A percentile compares a stretch with the other conserved stretches of the same genome.
phyloP scores from a whole-genome alignment of 2,329 filamentous ascomycete species.

The Fusarium vanettenii region DNA sequence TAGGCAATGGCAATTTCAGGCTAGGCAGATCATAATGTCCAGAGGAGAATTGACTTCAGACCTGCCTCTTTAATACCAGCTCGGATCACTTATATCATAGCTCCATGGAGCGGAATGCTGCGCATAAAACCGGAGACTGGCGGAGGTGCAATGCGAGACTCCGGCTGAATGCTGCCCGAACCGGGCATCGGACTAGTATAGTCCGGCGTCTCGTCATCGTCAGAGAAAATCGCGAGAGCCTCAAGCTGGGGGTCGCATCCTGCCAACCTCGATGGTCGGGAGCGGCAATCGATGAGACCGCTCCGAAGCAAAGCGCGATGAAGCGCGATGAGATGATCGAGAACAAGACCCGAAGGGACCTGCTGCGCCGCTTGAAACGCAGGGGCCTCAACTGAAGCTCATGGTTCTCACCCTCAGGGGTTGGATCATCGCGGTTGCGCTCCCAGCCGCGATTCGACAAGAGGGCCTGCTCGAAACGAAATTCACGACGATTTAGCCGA shows the following conservation, averaged over 20 bases:
- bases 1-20: not conserved
- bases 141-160: not conserved
- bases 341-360: not conserved
- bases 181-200: constrained; percentile 4
- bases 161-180: not conserved
- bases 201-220: constrained; percentile 3
- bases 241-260: not conserved
- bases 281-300: not conserved
- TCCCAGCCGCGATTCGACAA: not conserved
- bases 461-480: not conserved
- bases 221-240: constrained; percentile 3
- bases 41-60: not conserved
- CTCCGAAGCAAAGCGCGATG: constrained; percentile 1
- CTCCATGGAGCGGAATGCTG: constrained; percentile 1
- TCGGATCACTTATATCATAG: not conserved
- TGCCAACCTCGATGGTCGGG: not conserved
- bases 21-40: not conserved
- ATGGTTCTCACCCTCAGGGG: not conserved
- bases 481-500: not conserved
- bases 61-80: not conserved
- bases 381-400: not conserved
- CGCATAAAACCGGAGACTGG: not conserved
- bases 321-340: constrained; percentile 9
- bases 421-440: not conserved
- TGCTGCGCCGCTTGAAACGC: not conserved